A percentile compares a stretch with the other conserved stretches of the same genome.
These are phyloP conservation scores for Terana coerulea DNA, from an alignment of 768 basidiomycete genomes.

Conservation along the genomic window DNA sequence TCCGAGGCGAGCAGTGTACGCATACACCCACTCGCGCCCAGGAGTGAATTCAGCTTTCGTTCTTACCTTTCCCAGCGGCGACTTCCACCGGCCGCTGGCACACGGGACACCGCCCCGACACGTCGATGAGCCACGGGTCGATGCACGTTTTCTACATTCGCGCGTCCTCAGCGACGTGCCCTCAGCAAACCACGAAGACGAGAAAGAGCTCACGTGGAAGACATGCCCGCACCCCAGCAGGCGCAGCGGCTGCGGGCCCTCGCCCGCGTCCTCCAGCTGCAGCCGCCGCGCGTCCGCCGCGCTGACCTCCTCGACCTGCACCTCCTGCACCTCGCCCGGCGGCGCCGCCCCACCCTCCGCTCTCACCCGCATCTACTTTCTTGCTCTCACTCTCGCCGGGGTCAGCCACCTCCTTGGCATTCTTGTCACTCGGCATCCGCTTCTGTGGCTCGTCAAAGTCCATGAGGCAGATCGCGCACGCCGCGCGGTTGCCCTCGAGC, in stretches of 20 bases:
- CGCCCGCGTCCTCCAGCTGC: slow-evolving; percentile 66
- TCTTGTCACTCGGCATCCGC: slow-evolving; percentile 30
- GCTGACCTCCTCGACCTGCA: slow-evolving; percentile 26
- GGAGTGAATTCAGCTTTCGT: no score
- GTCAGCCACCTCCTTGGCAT: slow-evolving; percentile 20
- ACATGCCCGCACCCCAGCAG: slow-evolving; percentile 80
- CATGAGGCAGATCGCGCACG: slow-evolving; percentile 80
- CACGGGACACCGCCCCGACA: slow-evolving; percentile 84
- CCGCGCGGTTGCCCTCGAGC: slow-evolving; percentile 77
- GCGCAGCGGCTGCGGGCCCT: slow-evolving; percentile 73
- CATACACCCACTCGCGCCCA: no score
- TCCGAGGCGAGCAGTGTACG: no score
- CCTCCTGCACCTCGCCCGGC: slow-evolving; percentile 28
- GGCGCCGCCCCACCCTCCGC: slow-evolving; percentile 3
- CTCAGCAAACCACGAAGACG: background rate
- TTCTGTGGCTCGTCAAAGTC: slow-evolving; percentile 81
- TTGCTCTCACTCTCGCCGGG: background rate
- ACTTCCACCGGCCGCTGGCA: slow-evolving; percentile 73
- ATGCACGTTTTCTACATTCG: slow-evolving; percentile 71
- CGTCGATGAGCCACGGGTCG: slow-evolving; percentile 84
- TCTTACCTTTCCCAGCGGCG: slow-evolving; percentile 18
- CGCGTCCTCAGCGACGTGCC: background rate
- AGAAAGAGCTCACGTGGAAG: slow-evolving; percentile 67
- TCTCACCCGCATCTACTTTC: background rate
- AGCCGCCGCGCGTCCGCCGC: slow-evolving; percentile 41